A percentile compares a stretch with the other conserved stretches of the same genome.
Evolutionary conservation across 139 green algal species (phyloP).

Genomic region (Pseudopediastrum boryanum): DNA sequence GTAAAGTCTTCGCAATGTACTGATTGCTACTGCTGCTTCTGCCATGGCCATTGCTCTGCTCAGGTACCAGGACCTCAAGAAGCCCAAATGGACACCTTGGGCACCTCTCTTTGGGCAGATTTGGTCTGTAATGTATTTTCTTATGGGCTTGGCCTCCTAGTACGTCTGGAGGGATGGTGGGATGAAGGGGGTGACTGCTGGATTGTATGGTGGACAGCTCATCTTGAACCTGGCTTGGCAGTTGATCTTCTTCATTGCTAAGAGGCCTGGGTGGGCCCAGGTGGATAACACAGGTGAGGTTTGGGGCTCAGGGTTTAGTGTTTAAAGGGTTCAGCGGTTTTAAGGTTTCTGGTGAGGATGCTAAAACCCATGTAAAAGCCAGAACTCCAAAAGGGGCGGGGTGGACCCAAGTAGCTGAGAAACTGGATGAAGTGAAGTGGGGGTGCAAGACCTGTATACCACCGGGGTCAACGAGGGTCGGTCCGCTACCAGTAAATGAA

Average conservation of each 20-base stretch:
- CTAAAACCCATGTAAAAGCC: too few relatives aligned
- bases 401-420: not conserved
- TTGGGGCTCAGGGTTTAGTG: too few relatives aligned
- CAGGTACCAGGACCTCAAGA: constrained; percentile 17
- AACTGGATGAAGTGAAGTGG: not conserved
- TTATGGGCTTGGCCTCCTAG: constrained; percentile 29
- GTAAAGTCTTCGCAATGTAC: too few relatives aligned
- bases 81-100: constrained; percentile 19
- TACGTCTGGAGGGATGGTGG: constrained; percentile 11
- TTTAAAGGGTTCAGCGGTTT: too few relatives aligned
- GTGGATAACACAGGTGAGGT: constrained; percentile 15
- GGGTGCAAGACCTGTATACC: not conserved
- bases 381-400: too few relatives aligned
- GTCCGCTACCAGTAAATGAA: not conserved
- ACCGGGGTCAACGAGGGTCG: not conserved
- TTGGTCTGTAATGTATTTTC: constrained; percentile 25
- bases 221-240: constrained; percentile 32
- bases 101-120: constrained; percentile 29
- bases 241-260: constrained; percentile 34
- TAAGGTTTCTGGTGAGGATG: too few relatives aligned
- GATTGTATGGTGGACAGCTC: constrained; percentile 23
- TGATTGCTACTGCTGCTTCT: too few relatives aligned
- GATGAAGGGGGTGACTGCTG: not conserved
- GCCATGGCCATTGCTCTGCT: too few relatives aligned
- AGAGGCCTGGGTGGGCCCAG: constrained; percentile 21